Evolutionary conservation across 139 green algal genomes (phyloP).

Genomic region (Penium margaritaceum): DNA sequence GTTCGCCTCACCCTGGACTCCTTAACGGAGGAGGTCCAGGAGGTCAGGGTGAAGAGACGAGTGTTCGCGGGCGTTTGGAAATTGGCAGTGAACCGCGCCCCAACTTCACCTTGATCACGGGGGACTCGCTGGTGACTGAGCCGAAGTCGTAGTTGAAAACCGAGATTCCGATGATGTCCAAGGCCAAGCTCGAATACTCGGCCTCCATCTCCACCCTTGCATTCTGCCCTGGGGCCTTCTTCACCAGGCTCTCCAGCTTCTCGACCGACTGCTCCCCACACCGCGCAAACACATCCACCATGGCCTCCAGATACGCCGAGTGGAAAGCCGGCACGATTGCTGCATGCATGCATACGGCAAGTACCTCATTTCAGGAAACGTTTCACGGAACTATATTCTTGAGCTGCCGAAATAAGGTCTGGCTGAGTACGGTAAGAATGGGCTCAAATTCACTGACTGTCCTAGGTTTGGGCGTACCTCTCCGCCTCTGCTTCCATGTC

Average conservation of each 20-base stretch:
- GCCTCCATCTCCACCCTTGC: conserved; percentile 84
- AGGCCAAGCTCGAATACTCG: conserved; percentile 82
- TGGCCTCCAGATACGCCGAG: conserved; percentile 81
- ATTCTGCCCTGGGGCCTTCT: neutral
- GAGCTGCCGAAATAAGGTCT: no score
- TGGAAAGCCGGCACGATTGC: conserved; percentile 93
- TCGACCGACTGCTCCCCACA: conserved; percentile 61
- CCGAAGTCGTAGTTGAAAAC: conserved; percentile 99
- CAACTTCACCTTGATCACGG: conserved; percentile 94
- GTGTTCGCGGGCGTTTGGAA: no score
- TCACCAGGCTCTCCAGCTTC: conserved; percentile 61
- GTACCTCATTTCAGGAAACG: no score
- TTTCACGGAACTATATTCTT: no score
- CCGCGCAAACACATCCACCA: conserved; percentile 73
- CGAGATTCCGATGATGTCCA: conserved; percentile 97
- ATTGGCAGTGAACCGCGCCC: no score
- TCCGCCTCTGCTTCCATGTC: conserved; percentile 76
- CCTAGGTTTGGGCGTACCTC: no score
- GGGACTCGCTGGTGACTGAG: conserved; percentile 79
- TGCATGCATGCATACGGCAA: no score
- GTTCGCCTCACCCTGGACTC: no score
- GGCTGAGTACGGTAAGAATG: no score
- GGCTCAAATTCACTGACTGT: no score
- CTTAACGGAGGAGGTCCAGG: no score
- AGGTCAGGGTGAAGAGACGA: no score